Evolutionary conservation across 139 green algal species (phyloP).

Genomic region (Dunaliella primolecta): DNA sequence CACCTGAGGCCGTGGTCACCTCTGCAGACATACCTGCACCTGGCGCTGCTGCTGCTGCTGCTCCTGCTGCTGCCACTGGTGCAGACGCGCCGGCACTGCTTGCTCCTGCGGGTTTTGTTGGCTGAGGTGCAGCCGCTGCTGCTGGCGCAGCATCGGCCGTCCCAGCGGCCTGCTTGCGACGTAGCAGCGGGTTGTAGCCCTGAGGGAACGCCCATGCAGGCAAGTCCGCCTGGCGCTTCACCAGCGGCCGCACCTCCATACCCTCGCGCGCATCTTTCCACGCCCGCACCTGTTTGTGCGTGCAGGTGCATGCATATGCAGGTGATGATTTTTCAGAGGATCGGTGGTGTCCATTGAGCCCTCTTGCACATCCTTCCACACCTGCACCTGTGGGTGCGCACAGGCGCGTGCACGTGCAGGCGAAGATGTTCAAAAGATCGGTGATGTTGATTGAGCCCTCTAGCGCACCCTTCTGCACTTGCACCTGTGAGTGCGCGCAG

Average conservation of each 20-base stretch:
- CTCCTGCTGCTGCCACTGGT: constrained; percentile 18
- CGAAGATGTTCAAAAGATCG: too few species aligned
- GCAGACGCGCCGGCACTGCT: constrained; percentile 2
- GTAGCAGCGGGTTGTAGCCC: constrained; percentile 12
- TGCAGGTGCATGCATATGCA: too few species aligned
- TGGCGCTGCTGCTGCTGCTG: not conserved
- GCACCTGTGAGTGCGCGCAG: too few species aligned
- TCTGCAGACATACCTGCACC: not conserved
- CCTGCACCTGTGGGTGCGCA: too few species aligned
- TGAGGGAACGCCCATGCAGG: constrained; percentile 14
- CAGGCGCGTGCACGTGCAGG: too few species aligned
- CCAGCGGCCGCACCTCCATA: constrained; percentile 30
- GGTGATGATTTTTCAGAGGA: too few species aligned
- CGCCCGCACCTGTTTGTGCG: constrained; percentile 24
- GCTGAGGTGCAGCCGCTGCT: constrained; percentile 7
- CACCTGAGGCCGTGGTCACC: not conserved
- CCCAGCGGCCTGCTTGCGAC: not conserved
- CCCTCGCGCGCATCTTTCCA: constrained; percentile 20
- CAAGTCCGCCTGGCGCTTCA: constrained; percentile 13
- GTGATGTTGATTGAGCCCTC: too few species aligned
- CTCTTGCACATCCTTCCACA: too few species aligned
- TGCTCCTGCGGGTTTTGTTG: not conserved
- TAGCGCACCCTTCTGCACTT: too few species aligned
- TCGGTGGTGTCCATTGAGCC: too few species aligned
- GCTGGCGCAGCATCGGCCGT: not conserved